phyloP scores from a whole-genome alignment of 192 early-diverging fungal genomes.

The Gonapodya prolifera region DNA sequence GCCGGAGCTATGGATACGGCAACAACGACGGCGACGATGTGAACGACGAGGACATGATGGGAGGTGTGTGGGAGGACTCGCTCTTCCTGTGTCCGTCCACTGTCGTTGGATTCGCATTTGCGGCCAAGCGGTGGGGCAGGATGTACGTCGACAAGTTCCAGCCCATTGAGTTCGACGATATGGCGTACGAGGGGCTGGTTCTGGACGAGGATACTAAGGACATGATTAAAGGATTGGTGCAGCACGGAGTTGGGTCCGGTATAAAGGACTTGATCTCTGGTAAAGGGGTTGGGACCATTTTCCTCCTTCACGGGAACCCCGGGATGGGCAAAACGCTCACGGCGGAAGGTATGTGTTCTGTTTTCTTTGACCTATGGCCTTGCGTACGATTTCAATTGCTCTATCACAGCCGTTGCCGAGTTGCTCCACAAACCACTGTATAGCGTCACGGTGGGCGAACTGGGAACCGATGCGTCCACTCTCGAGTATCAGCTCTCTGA shows the following conservation, averaged over 20 bases:
- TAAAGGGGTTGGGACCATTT: conserved; percentile 37
- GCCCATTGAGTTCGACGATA: conserved; percentile 30
- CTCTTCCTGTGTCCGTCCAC: not conserved
- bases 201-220: conserved; percentile 26
- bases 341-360: conserved; percentile 15
- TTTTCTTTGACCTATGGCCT: not conserved
- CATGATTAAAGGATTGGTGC: conserved; percentile 32
- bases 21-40: not conserved
- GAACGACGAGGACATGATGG: not conserved
- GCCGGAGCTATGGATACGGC: not conserved
- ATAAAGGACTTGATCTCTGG: conserved; percentile 33
- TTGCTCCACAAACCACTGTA: conserved; percentile 36
- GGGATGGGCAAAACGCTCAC: conserved; percentile 47
- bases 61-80: not conserved
- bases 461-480: conserved; percentile 32
- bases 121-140: conserved; percentile 39
- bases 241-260: conserved; percentile 21
- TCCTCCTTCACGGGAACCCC: conserved; percentile 40
- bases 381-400: not conserved
- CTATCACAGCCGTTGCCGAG: conserved; percentile 29
- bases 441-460: conserved; percentile 45
- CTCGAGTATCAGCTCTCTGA: conserved; percentile 30
- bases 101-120: conserved; percentile 29
- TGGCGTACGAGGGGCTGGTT: conserved; percentile 38
- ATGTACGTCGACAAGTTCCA: conserved; percentile 23